Percentiles rank a stretch among this genome's conserved stretches.
These are phyloP conservation scores for Thalassiosira oceanica DNA, from an alignment of 352 stramenopile species.

Conservation along the genomic window DNA sequence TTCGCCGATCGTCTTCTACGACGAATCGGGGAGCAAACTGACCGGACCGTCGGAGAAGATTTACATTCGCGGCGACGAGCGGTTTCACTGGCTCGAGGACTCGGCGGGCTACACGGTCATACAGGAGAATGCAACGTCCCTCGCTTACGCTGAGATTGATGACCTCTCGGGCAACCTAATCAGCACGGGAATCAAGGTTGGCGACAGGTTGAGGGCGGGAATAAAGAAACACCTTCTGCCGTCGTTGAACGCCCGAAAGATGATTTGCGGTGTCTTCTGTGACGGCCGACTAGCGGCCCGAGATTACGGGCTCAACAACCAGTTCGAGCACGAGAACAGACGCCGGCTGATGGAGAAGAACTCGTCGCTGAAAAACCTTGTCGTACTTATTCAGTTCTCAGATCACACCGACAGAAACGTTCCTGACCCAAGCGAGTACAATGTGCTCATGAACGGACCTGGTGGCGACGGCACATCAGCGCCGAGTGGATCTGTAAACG, in stretches of 20 bases:
- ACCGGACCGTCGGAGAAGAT: conserved; percentile 19
- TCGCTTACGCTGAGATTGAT: conserved; percentile 29
- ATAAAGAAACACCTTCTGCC: conserved; percentile 34
- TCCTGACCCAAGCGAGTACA: conserved; percentile 41
- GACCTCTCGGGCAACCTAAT: conserved; percentile 17
- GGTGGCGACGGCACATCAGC: no score
- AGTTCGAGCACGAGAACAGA: conserved; percentile 11
- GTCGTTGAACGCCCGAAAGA: not conserved
- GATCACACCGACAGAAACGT: conserved; percentile 51
- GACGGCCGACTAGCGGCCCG: not conserved
- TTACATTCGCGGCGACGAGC: conserved; percentile 37
- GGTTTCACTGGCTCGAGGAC: conserved; percentile 42
- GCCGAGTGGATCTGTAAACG: conserved; percentile 57
- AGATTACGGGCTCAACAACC: conserved; percentile 7
- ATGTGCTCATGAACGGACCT: conserved; percentile 49
- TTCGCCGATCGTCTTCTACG: conserved; percentile 16
- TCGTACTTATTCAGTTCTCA: conserved; percentile 58
- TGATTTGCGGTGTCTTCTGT: conserved; percentile 15
- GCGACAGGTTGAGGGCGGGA: not conserved
- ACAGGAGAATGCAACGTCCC: conserved; percentile 14
- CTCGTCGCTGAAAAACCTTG: conserved; percentile 54
- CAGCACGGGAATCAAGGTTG: conserved; percentile 26
- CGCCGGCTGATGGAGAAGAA: conserved; percentile 8
- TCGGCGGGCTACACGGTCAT: conserved; percentile 36
- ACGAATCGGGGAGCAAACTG: conserved; percentile 15